Evolutionary conservation across 2,329 filamentous ascomycete species (phyloP).

Genomic region (Cladophialophora carrionii): DNA sequence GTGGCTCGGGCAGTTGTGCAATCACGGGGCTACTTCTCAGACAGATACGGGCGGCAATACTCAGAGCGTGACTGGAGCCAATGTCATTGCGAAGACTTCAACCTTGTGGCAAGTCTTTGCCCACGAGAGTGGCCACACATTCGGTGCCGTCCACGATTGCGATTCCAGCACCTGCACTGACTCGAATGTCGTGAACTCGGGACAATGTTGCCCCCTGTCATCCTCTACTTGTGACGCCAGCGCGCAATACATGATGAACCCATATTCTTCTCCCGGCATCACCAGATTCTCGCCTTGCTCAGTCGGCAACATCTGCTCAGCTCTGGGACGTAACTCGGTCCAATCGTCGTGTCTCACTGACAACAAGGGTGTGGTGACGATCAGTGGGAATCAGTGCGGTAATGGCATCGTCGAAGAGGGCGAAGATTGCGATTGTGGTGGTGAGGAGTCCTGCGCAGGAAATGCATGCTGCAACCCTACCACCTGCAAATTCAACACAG

Average conservation of each 20-base stretch:
- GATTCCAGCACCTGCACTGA: conserved; percentile 67
- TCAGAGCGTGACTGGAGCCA: conserved; percentile 80
- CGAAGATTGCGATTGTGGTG: conserved; percentile 96
- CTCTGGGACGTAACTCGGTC: conserved; percentile 75
- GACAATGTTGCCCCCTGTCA: conserved; percentile 81
- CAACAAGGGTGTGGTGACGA: conserved; percentile 80
- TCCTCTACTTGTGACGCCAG: conserved; percentile 70
- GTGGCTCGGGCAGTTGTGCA: conserved; percentile 88
- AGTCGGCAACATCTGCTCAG: conserved; percentile 91
- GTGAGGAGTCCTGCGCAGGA: conserved; percentile 67
- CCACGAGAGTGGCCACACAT: conserved; percentile 91
- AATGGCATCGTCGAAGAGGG: conserved; percentile 95
- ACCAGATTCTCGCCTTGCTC: conserved; percentile 83
- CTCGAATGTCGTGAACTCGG: conserved; percentile 60
- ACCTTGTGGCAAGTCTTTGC: conserved; percentile 96
- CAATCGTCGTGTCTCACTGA: conserved; percentile 77
- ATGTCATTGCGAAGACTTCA: conserved; percentile 81
- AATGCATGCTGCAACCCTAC: conserved; percentile 82
- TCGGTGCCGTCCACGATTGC: conserved; percentile 95
- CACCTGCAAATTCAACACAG: conserved; percentile 80
- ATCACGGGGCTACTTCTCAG: conserved; percentile 60
- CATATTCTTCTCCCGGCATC: conserved; percentile 74
- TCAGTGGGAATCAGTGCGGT: conserved; percentile 83
- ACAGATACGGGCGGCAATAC: conserved; percentile 53
- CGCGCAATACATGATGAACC: conserved; percentile 93